These are phyloP conservation scores for Coelastrella sp. DNA, from an alignment of 139 green algal genomes.

Conservation along the genomic window DNA sequence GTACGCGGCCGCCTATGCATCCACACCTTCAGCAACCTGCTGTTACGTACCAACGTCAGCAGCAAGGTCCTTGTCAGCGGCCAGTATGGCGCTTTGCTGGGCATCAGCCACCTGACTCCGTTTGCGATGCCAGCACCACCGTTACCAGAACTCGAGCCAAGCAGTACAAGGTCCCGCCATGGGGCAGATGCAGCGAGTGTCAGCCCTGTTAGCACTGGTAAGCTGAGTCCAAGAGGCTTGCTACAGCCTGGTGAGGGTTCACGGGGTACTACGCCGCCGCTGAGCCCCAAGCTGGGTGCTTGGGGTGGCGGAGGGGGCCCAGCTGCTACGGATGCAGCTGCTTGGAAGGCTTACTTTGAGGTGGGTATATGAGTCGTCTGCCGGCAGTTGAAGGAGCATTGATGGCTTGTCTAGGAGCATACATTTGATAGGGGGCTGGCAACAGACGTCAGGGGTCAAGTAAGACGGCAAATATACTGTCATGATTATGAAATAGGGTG, in stretches of 20 bases:
- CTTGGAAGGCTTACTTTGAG: conserved; percentile 19
- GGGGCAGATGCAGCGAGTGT: too few species aligned
- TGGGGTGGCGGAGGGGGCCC: background rate
- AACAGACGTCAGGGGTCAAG: too few species aligned
- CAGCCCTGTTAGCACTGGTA: too few species aligned
- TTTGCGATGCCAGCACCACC: conserved; percentile 35
- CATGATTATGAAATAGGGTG: too few species aligned
- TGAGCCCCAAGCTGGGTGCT: conserved; percentile 22
- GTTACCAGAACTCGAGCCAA: background rate
- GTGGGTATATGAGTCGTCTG: too few species aligned
- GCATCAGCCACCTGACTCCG: conserved; percentile 58
- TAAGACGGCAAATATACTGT: too few species aligned
- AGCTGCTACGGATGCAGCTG: background rate
- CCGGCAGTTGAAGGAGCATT: background rate
- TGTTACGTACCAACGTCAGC: conserved; percentile 54
- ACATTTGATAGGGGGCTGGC: background rate
- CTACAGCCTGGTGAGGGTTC: too few species aligned
- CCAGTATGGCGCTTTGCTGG: conserved; percentile 34
- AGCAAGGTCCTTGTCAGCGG: conserved; percentile 46
- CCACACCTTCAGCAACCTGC: conserved; percentile 49
- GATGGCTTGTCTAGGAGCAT: background rate
- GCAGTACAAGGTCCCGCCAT: too few species aligned
- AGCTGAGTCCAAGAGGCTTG: too few species aligned
- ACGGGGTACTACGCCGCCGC: conserved; percentile 16
- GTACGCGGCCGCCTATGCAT: conserved; percentile 49